These are phyloP conservation scores for Fraxinus pennsylvanica DNA, from an alignment of 257 asterid genomes.

Conservation along the genomic window DNA sequence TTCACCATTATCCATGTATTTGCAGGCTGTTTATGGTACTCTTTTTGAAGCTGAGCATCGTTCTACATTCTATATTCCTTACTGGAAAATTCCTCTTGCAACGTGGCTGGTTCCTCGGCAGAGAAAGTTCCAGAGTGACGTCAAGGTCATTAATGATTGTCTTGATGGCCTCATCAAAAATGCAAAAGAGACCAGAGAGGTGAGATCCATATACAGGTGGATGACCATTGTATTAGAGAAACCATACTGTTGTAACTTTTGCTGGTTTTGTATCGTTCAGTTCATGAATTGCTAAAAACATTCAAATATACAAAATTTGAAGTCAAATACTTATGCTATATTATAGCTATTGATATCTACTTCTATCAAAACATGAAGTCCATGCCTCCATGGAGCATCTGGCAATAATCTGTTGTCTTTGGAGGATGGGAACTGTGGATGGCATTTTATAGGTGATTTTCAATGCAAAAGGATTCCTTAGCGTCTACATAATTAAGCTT, in stretches of 20 bases:
- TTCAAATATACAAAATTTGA: neutral
- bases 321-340: neutral
- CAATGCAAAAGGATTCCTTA: neutral
- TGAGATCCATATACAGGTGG: conserved; percentile 35
- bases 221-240: neutral
- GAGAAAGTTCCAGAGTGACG: conserved; percentile 83
- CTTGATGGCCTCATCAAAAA: conserved; percentile 83
- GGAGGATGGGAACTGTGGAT: neutral
- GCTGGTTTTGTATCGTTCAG: neutral
- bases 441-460: neutral
- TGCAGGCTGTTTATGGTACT: conserved; percentile 96
- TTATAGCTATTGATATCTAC: neutral
- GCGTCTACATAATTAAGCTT: neutral
- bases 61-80: conserved; percentile 92
- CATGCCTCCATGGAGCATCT: neutral
- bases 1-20: neutral
- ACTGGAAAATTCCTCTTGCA: conserved; percentile 90
- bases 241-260: neutral
- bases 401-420: neutral
- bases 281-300: neutral
- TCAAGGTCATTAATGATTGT: conserved; percentile 82
- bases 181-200: conserved; percentile 96
- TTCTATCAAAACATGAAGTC: neutral
- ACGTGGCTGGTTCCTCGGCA: conserved; percentile 92
- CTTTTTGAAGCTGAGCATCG: conserved; percentile 99